Conservation (phyloP, 148 eudicot genomes). For the Fagopyrum tataricum region DNA sequence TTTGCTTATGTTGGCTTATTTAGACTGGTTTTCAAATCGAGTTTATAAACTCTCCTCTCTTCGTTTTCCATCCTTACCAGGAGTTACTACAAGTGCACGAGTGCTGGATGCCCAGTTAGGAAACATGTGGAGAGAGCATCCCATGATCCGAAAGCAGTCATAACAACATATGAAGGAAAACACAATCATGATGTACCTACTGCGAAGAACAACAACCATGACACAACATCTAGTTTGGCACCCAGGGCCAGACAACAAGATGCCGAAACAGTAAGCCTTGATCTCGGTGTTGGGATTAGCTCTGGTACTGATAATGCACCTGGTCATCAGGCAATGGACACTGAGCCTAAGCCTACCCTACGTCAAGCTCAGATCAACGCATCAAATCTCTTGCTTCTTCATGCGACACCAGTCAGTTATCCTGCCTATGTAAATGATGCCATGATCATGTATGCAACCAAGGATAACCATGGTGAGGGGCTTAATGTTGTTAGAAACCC, state of each 20-base stretch:
- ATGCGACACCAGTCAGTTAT: slow-evolving; percentile 25
- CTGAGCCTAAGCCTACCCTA: slow-evolving; percentile 21
- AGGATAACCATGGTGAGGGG: slow-evolving; percentile 47
- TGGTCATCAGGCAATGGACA: slow-evolving; percentile 25
- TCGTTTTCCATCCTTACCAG: slow-evolving; percentile 28
- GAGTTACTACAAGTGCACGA: slow-evolving; percentile 98
- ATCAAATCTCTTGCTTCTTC: slow-evolving; percentile 35
- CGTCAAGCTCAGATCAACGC: slow-evolving; percentile 30
- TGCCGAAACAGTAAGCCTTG: slow-evolving; percentile 55
- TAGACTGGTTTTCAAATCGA: slow-evolving; percentile 17
- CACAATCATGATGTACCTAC: slow-evolving; percentile 92
- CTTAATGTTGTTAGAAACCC: slow-evolving; percentile 41
- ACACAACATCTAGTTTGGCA: slow-evolving; percentile 17
- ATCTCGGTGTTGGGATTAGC: slow-evolving; percentile 76
- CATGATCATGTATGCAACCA: slow-evolving; percentile 43
- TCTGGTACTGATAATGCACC: slow-evolving; percentile 30
- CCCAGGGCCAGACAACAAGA: slow-evolving; percentile 45
- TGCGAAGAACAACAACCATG: slow-evolving; percentile 17
- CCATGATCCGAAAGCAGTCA: slow-evolving; percentile 95
- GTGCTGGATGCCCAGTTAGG: slow-evolving; percentile 81
- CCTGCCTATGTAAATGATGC: slow-evolving; percentile 64
- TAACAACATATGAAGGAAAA: slow-evolving; percentile 93
- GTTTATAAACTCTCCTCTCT: background rate
- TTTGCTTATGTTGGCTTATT: background rate
- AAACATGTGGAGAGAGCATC: slow-evolving; percentile 99